Evolutionary conservation across 345 rosid genomes (phyloP).

Genomic region (Gossypium longicalyx): DNA sequence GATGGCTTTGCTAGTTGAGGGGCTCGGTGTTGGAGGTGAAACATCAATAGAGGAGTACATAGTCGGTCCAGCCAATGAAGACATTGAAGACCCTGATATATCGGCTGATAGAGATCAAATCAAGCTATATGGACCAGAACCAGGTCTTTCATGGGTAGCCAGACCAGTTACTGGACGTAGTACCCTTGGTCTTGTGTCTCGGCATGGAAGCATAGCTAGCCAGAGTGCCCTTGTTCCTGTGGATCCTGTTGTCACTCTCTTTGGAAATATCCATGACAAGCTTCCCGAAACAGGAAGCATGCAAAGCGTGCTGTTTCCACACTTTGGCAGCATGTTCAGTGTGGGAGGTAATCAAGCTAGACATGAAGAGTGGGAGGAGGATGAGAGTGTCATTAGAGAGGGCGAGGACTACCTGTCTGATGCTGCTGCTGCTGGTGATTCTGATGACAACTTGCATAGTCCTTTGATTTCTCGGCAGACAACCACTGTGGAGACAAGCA

Average conservation of each 20-base stretch:
- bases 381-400: slow-evolving; percentile 63
- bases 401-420: slow-evolving; percentile 71
- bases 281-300: slow-evolving; percentile 73
- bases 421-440: slow-evolving; percentile 44
- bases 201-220: slow-evolving; percentile 59
- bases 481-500: slow-evolving; percentile 66
- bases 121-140: slow-evolving; percentile 80
- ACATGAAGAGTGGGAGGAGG: slow-evolving; percentile 85
- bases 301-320: slow-evolving; percentile 84
- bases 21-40: slow-evolving; percentile 79
- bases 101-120: slow-evolving; percentile 66
- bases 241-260: slow-evolving; percentile 86
- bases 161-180: slow-evolving; percentile 75
- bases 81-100: slow-evolving; percentile 50
- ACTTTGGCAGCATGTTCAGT: slow-evolving; percentile 94
- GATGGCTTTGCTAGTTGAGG: slow-evolving; percentile 94
- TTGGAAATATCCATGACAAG: slow-evolving; percentile 82
- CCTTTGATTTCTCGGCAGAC: slow-evolving; percentile 90
- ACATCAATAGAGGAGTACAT: slow-evolving; percentile 84
- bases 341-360: slow-evolving; percentile 72
- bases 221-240: slow-evolving; percentile 39
- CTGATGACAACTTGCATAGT: slow-evolving; percentile 72
- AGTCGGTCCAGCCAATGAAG: slow-evolving; percentile 63
- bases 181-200: slow-evolving; percentile 51
- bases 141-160: slow-evolving; percentile 76